phyloP scores from a whole-genome alignment of 768 basidiomycete genomes.

The Lactifluus subvellereus region DNA sequence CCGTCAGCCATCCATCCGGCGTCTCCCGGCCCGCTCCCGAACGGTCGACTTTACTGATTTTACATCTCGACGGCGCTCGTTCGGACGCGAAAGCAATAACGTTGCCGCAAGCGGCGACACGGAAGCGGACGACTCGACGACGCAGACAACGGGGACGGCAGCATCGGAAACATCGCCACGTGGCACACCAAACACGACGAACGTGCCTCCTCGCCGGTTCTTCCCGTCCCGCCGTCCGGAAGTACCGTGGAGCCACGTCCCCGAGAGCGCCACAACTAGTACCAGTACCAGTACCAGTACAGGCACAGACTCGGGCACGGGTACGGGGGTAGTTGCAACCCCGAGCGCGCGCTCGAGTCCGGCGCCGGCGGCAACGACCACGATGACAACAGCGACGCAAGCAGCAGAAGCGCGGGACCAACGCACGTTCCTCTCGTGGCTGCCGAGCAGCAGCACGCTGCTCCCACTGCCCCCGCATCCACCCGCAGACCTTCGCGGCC shows the following conservation, averaged over 20 bases:
- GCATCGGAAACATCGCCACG: neutral
- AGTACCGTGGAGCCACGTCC: neutral
- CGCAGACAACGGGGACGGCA: neutral
- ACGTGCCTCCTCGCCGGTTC: slow-evolving; percentile 17
- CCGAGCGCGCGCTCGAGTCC: slow-evolving; percentile 7
- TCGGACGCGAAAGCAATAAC: slow-evolving; percentile 32
- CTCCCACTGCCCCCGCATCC: neutral
- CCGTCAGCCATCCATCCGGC: slow-evolving; percentile 33
- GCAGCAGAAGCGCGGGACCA: neutral
- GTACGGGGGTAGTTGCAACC: neutral
- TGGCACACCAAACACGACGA: slow-evolving; percentile 10
- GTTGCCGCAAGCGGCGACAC: neutral
- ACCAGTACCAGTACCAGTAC: neutral
- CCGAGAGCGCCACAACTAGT: neutral
- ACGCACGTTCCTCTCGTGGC: slow-evolving; percentile 15
- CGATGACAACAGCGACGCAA: neutral
- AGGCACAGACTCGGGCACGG: no score
- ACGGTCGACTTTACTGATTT: slow-evolving; percentile 70
- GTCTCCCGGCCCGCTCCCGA: slow-evolving; percentile 43
- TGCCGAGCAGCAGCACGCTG: slow-evolving; percentile 5
- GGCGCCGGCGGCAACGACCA: neutral
- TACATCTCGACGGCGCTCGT: slow-evolving; percentile 55
- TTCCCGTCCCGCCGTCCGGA: slow-evolving; percentile 21
- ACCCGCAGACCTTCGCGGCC: slow-evolving; percentile 2
- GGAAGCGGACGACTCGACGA: slow-evolving; percentile 18